Percentiles rank a stretch among this genome's conserved stretches.
phyloP scores from a whole-genome alignment of 2,329 filamentous ascomycete genomes.

The Trichoderma aggressivum region DNA sequence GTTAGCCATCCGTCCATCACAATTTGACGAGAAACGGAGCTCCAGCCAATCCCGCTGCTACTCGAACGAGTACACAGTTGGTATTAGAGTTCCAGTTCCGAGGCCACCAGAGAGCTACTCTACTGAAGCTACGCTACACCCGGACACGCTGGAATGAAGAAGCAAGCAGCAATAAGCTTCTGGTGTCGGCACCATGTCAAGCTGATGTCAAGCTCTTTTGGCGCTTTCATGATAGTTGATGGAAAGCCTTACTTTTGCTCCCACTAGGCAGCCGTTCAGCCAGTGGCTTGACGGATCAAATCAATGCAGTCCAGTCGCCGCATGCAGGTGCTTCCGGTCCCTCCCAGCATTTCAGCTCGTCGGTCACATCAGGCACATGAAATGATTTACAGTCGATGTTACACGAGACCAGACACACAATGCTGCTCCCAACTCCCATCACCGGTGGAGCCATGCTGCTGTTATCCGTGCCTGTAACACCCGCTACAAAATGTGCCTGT shows the following conservation, averaged over 20 bases:
- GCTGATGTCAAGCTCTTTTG: neutral
- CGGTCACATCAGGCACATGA: neutral
- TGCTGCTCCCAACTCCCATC: neutral
- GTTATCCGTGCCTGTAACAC: neutral
- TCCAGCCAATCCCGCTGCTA: neutral
- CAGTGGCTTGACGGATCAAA: neutral
- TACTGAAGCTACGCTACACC: neutral
- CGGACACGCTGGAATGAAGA: neutral
- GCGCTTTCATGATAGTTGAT: neutral
- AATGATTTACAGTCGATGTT: neutral
- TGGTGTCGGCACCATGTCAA: neutral
- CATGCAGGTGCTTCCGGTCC: neutral
- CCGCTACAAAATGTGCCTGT: neutral
- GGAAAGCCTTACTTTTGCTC: neutral
- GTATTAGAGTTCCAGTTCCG: neutral
- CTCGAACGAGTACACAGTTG: neutral
- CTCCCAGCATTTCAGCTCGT: neutral
- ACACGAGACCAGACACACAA: too few species aligned
- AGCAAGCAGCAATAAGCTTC: neutral
- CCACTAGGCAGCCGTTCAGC: neutral
- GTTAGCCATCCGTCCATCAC: neutral
- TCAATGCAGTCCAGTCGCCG: neutral
- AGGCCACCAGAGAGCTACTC: neutral
- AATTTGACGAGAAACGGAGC: neutral
- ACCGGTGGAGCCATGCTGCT: neutral